phyloP scores from a whole-genome alignment of 1,284 basidiomycete species.

The Amylostereum areolatum region DNA sequence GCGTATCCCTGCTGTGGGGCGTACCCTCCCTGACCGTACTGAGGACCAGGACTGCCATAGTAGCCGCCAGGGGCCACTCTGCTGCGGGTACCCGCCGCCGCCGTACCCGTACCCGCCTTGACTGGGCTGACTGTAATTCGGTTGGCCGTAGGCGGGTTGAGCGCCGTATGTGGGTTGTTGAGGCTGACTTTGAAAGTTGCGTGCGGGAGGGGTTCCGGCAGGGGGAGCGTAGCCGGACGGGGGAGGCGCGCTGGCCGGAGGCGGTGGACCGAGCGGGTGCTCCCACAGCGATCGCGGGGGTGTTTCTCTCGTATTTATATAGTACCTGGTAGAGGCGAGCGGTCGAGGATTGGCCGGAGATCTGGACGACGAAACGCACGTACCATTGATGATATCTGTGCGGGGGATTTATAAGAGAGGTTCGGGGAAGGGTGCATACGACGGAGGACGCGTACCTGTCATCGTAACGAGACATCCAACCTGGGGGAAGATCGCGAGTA shows the following conservation, averaged over 20 bases:
- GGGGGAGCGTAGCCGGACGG: slow-evolving; percentile 39
- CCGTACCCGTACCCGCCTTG: slow-evolving; percentile 2
- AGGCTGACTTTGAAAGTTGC: slow-evolving; percentile 20
- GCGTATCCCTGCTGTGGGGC: slow-evolving; percentile 13
- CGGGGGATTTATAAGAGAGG: slow-evolving; percentile 8
- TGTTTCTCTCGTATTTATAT: slow-evolving; percentile 54
- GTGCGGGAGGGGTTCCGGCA: slow-evolving; percentile 28
- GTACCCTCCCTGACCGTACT: too few relatives aligned
- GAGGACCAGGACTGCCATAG: too few relatives aligned
- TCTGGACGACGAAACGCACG: slow-evolving; percentile 14
- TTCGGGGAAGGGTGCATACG: slow-evolving; percentile 11
- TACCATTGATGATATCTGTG: slow-evolving; percentile 65
- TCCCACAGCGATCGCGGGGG: slow-evolving; percentile 63
- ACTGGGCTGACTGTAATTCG: slow-evolving; percentile 7
- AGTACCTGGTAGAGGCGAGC: slow-evolving; percentile 45
- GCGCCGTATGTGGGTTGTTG: background rate
- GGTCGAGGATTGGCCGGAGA: background rate
- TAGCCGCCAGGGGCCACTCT: too few relatives aligned
- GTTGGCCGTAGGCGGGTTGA: slow-evolving; percentile 14
- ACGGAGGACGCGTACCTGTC: slow-evolving; percentile 41
- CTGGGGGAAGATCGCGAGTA: slow-evolving; percentile 53
- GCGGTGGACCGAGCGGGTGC: slow-evolving; percentile 51
- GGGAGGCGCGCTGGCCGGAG: slow-evolving; percentile 28
- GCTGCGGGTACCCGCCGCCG: background rate
- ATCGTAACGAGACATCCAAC: slow-evolving; percentile 69